Base-by-base conservation (phyloP, 2,329 filamentous ascomycete genomes). In the Ceratocystis huliohia region DNA sequence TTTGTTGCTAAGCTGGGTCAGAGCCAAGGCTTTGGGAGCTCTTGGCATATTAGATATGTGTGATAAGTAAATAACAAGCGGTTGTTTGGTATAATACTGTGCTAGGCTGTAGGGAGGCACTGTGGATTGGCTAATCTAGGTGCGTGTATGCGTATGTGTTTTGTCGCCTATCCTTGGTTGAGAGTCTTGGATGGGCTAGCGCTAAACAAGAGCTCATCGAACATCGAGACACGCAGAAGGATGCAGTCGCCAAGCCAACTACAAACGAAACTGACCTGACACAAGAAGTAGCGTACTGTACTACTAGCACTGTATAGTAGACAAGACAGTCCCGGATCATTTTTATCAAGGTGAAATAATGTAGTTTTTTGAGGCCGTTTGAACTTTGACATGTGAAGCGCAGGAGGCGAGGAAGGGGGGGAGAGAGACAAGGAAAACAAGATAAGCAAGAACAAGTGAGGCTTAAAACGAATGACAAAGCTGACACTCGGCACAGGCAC, bases 241-340 rank as follows among this genome's bases (percentile, higher is more conserved):
- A 59, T 59, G 53, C 28, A 59, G 53, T 59, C 53, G 53, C 53
- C 53, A 59, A 59, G 53, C 53, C 53, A 59, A 59, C 53, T 20
- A 30, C 53, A 59, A 59, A 59, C 53, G 53, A 59, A 59, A 59
- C 53, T 33, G 7, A 7, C 53, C 53, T 59, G 53, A 59, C 33
- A 59, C 53, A 33, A 30, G 17, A 30, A 37, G 5, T 17, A 17
- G 15, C 48, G 15, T 30, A 59, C 53, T 59, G 53, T 59, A 17
- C 25, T 6, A 59, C 53, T 59, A 5, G 28, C 20, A 59, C 28
- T 6, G 28, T 33, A 59, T n/a, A 6, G 25, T 28, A 28, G 15
- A 57, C 53, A 28, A 33, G 8, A 57, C 15, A 30, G 25, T 59
- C 25, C 53, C 53, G n/a, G 28, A 59, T 33, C 15, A 59, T 59